phyloP scores from a whole-genome alignment of 2,329 filamentous ascomycete genomes.

The Penicillium corylophilum region DNA sequence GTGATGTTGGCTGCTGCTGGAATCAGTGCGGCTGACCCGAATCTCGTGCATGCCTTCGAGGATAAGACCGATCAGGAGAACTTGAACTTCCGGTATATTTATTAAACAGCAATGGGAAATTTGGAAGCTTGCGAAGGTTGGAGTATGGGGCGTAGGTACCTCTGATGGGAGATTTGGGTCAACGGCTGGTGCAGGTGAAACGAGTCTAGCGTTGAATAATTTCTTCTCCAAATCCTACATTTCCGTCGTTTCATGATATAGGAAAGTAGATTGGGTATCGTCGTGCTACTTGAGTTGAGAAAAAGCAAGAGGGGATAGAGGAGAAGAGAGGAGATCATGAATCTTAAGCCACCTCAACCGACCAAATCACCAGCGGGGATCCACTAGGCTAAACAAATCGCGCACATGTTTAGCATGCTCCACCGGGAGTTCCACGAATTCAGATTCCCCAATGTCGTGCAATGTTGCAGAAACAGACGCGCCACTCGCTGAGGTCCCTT shows the following conservation, averaged over 20 bases:
- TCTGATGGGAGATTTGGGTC: too few relatives aligned
- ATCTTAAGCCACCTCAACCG: too few relatives aligned
- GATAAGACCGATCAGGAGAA: constrained; percentile 65
- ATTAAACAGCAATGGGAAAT: constrained; percentile 28
- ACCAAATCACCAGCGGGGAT: constrained; percentile 20
- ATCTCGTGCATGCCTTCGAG: constrained; percentile 57
- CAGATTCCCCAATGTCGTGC: constrained; percentile 18
- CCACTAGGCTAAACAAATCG: constrained; percentile 14
- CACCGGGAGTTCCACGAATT: constrained; percentile 20
- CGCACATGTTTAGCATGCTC: constrained; percentile 7
- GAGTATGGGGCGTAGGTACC: too few relatives aligned
- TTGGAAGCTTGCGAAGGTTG: too few relatives aligned
- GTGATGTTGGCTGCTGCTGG: constrained; percentile 45
- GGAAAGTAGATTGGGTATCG: not conserved
- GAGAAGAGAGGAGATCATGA: not conserved
- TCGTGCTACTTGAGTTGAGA: not conserved
- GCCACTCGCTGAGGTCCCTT: too few relatives aligned
- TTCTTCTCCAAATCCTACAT: too few relatives aligned
- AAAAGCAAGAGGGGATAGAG: not conserved
- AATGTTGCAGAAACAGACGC: constrained; percentile 12
- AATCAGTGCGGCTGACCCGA: constrained; percentile 40
- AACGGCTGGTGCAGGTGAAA: too few relatives aligned
- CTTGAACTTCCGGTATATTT: constrained; percentile 59
- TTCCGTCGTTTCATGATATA: not conserved
- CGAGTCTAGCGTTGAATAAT: too few relatives aligned